Conservation (phyloP, 352 stramenopile genomes). For the Pythium coloratum region DNA sequence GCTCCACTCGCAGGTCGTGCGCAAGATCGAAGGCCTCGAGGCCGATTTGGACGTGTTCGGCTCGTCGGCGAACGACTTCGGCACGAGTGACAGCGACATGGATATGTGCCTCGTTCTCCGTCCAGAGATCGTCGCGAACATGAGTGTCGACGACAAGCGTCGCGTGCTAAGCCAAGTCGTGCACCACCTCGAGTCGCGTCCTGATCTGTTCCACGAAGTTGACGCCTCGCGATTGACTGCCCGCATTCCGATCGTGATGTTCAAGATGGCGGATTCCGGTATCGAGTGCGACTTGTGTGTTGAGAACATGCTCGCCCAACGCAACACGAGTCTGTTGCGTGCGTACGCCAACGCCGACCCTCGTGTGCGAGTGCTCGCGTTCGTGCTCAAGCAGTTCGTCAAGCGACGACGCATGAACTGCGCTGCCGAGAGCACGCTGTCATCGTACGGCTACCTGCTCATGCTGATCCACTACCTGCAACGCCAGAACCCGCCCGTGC, state of each 20-base stretch:
- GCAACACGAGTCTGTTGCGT: conserved; percentile 96
- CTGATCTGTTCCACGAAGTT: conserved; percentile 66
- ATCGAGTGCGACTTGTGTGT: conserved; percentile 88
- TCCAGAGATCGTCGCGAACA: conserved; percentile 19
- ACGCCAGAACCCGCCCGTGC: conserved; percentile 58
- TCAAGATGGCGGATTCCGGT: conserved; percentile 80
- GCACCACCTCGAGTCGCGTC: conserved; percentile 46
- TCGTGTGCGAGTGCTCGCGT: conserved; percentile 78
- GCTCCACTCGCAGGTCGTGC: conserved; percentile 57
- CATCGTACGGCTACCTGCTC: conserved; percentile 83
- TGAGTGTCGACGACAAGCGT: conserved; percentile 65
- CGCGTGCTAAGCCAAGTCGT: conserved; percentile 66
- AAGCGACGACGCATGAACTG: conserved; percentile 86
- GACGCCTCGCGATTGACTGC: conserved; percentile 89
- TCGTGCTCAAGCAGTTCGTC: conserved; percentile 81
- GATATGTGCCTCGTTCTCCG: conserved; percentile 91
- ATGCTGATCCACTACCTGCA: conserved; percentile 87
- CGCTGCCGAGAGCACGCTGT: conserved; percentile 75
- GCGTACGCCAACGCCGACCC: conserved; percentile 88
- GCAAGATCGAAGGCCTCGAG: conserved; percentile 37
- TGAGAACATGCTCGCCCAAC: conserved; percentile 96
- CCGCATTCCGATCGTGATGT: conserved; percentile 98
- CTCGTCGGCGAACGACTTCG: conserved; percentile 97
- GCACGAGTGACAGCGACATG: conserved; percentile 89
- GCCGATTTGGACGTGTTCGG: conserved; percentile 92